Evolutionary conservation across 257 asterid species (phyloP).

Genomic region (Lavandula angustifolia): DNA sequence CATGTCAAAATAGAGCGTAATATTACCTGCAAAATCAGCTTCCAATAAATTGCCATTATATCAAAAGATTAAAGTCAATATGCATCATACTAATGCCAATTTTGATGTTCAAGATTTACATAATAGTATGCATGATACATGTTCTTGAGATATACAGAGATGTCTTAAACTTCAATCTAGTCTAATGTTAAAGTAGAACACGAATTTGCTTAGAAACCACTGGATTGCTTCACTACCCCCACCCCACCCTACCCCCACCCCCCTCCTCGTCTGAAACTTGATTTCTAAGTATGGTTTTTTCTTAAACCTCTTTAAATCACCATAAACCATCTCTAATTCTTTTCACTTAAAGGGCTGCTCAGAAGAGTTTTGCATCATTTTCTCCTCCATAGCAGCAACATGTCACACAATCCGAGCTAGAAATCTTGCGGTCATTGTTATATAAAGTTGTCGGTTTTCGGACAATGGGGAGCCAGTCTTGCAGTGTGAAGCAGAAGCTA

Average conservation of each 20-base stretch:
- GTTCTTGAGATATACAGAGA: slow-evolving; percentile 22
- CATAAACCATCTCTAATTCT: slow-evolving; percentile 23
- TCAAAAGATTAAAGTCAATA: neutral
- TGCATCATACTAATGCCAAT: slow-evolving; percentile 6
- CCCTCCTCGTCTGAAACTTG: slow-evolving; percentile 31
- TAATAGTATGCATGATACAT: neutral
- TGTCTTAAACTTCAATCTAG: slow-evolving; percentile 49
- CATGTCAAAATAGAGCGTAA: neutral
- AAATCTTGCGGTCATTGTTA: slow-evolving; percentile 26
- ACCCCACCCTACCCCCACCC: slow-evolving; percentile 14
- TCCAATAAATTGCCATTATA: slow-evolving; percentile 5
- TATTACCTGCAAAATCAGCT: neutral
- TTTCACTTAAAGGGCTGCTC: slow-evolving; percentile 16
- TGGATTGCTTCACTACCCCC: slow-evolving; percentile 39
- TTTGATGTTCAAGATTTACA: slow-evolving; percentile 1
- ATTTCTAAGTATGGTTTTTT: slow-evolving; percentile 41
- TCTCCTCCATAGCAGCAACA: slow-evolving; percentile 11
- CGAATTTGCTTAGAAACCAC: slow-evolving; percentile 52
- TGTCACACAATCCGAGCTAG: slow-evolving; percentile 21
- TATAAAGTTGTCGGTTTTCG: neutral
- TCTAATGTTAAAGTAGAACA: slow-evolving; percentile 32
- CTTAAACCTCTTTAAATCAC: slow-evolving; percentile 36
- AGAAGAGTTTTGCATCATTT: slow-evolving; percentile 14
- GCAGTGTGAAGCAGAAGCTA: slow-evolving; percentile 62
- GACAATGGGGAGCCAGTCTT: slow-evolving; percentile 69